phyloP scores from a whole-genome alignment of 2,329 filamentous ascomycete species.

The Stemphylium lycopersici region DNA sequence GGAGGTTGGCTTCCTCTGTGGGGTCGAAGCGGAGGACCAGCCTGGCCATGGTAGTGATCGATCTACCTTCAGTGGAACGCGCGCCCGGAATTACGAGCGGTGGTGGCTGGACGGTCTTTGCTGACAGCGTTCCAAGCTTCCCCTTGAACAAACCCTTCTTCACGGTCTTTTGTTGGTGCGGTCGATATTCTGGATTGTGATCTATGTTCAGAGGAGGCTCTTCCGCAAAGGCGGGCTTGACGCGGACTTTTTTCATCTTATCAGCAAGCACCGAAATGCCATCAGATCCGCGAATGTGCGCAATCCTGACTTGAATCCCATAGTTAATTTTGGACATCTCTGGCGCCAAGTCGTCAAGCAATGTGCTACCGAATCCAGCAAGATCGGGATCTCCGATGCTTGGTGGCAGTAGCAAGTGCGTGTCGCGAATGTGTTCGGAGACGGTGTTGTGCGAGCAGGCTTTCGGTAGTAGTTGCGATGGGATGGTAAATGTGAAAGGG shows the following conservation, averaged over 20 bases:
- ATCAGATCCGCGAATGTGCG: conserved; percentile 49
- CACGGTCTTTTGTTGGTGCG: conserved; percentile 65
- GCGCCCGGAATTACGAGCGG: conserved; percentile 58
- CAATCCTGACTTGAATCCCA: conserved; percentile 57
- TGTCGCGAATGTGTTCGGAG: conserved; percentile 59
- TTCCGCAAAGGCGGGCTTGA: conserved; percentile 65
- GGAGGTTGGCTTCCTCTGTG: conserved; percentile 53
- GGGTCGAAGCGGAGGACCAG: conserved; percentile 68
- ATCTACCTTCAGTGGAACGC: conserved; percentile 44
- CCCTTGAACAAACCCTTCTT: conserved; percentile 65
- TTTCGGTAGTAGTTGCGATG: conserved; percentile 64
- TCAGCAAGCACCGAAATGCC: conserved; percentile 55
- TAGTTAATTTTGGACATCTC: conserved; percentile 68
- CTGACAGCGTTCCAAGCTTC: conserved; percentile 63
- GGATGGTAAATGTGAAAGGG: conserved; percentile 69
- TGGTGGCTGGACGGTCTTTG: conserved; percentile 64
- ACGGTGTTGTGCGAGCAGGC: conserved; percentile 62
- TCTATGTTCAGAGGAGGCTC: conserved; percentile 63
- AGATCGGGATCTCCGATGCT: conserved; percentile 65
- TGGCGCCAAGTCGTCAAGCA: conserved; percentile 67
- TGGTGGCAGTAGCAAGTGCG: conserved; percentile 66
- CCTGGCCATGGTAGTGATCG: conserved; percentile 61
- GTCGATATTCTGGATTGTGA: conserved; percentile 57
- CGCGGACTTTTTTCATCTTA: conserved; percentile 61
- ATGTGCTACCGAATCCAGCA: conserved; percentile 55